These are phyloP conservation scores for Westerdykella sp. DNA, from an alignment of 2,329 filamentous ascomycete genomes.

Conservation along the genomic window DNA sequence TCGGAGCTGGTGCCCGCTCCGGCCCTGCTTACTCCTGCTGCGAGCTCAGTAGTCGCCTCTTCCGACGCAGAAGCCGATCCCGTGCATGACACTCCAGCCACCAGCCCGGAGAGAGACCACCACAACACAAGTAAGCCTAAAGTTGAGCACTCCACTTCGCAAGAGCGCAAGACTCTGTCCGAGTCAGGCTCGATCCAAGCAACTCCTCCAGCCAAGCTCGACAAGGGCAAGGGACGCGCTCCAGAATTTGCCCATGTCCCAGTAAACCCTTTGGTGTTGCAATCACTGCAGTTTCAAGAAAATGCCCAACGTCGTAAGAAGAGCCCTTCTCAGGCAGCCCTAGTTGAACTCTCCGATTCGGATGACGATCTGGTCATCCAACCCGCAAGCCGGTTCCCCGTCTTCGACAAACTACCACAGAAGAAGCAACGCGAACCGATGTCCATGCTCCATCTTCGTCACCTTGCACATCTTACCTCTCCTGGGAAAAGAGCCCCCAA, in stretches of 20 bases:
- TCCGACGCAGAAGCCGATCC: conserved; percentile 54
- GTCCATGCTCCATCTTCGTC: conserved; percentile 62
- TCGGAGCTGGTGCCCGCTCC: conserved; percentile 5
- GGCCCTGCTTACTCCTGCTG: conserved; percentile 24
- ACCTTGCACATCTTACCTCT: conserved; percentile 65
- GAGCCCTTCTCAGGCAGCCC: conserved; percentile 4
- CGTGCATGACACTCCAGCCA: conserved; percentile 38
- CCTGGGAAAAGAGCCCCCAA: conserved; percentile 47
- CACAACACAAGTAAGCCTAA: conserved; percentile 7
- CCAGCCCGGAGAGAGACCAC: conserved; percentile 29
- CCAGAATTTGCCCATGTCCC: conserved; percentile 34
- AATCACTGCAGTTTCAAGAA: conserved; percentile 10
- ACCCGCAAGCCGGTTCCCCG: conserved; percentile 34
- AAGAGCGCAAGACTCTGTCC: background rate
- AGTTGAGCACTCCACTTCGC: background rate
- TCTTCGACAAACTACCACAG: conserved; percentile 64
- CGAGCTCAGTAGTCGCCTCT: conserved; percentile 47
- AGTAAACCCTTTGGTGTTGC: conserved; percentile 17
- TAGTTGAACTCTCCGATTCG: conserved; percentile 41
- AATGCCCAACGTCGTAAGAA: conserved; percentile 9
- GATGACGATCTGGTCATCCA: conserved; percentile 60
- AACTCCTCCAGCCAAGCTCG: conserved; percentile 27
- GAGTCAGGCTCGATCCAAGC: background rate
- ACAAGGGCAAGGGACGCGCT: conserved; percentile 59
- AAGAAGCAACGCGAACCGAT: conserved; percentile 57